phyloP scores from a whole-genome alignment of 2,329 filamentous ascomycete genomes.

The Trichophyton equinum region DNA sequence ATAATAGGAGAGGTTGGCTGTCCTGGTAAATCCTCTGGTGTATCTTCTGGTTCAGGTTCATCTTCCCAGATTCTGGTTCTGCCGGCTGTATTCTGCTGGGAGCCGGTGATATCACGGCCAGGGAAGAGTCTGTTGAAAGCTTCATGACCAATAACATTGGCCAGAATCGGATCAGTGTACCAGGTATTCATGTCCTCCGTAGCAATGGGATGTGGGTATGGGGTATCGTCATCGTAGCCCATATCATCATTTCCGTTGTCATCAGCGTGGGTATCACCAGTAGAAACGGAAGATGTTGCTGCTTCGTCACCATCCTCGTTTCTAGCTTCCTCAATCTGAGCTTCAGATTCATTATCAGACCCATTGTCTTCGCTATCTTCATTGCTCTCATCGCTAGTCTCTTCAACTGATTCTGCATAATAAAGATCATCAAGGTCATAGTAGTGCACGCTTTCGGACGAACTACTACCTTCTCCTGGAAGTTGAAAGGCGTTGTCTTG shows the following conservation, averaged over 20 bases:
- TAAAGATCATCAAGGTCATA: background rate
- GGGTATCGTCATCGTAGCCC: background rate
- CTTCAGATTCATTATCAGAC: background rate
- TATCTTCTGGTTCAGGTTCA: background rate
- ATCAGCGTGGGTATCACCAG: background rate
- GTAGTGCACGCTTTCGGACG: background rate
- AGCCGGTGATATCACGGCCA: background rate
- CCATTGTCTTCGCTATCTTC: background rate
- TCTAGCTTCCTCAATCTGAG: background rate
- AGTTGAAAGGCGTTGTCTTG: background rate
- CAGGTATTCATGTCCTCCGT: background rate
- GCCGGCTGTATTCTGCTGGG: background rate
- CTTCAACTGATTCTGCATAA: background rate
- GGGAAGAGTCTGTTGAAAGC: background rate
- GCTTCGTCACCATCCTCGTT: background rate
- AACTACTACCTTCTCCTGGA: background rate
- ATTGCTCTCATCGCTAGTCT: background rate
- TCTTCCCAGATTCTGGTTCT: slow-evolving; percentile 1
- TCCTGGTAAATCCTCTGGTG: slow-evolving; percentile 6
- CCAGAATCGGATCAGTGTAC: slow-evolving; percentile 2
- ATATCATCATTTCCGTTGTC: background rate
- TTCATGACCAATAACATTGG: background rate
- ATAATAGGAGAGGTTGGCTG: background rate
- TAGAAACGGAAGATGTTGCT: background rate
- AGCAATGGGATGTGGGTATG: background rate